These are phyloP conservation scores for Pelargonium citronellum DNA, from an alignment of 441 rosid genomes.

Conservation along the genomic window DNA sequence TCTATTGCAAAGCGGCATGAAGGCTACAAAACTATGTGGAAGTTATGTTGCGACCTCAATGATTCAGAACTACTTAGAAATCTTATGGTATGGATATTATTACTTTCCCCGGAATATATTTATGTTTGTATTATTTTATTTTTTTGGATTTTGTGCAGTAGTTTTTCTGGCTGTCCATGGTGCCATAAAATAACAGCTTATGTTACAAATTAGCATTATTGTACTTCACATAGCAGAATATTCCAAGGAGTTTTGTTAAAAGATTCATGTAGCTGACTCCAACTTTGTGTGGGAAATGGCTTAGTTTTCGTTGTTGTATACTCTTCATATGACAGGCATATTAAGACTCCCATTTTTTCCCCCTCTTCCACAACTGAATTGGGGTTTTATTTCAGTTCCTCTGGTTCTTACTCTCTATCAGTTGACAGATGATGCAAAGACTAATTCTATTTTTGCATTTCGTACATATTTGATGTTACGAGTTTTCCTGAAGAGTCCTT, in stretches of 20 bases:
- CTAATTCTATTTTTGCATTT: background rate
- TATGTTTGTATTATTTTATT: background rate
- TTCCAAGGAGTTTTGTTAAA: no score
- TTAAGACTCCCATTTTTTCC: no score
- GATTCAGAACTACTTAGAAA: constrained; percentile 65
- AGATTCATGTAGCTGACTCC: no score
- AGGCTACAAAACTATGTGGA: constrained; percentile 76
- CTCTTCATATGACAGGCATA: no score
- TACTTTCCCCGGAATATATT: constrained; percentile 16
- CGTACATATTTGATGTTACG: background rate
- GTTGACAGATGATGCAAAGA: background rate
- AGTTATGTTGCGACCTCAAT: constrained; percentile 74
- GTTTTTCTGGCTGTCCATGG: background rate
- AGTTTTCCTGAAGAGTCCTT: constrained; percentile 6
- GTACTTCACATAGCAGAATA: background rate
- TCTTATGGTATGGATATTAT: constrained; percentile 63
- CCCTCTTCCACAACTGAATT: no score
- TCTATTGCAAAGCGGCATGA: constrained; percentile 73
- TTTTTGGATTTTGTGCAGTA: constrained; percentile 6
- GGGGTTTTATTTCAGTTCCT: no score
- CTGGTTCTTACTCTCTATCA: background rate
- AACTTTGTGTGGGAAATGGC: no score
- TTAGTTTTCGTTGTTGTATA: no score
- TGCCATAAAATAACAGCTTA: background rate
- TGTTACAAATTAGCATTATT: background rate